Conservation (phyloP, 208 protist genomes). For the Leishmania major region DNA sequence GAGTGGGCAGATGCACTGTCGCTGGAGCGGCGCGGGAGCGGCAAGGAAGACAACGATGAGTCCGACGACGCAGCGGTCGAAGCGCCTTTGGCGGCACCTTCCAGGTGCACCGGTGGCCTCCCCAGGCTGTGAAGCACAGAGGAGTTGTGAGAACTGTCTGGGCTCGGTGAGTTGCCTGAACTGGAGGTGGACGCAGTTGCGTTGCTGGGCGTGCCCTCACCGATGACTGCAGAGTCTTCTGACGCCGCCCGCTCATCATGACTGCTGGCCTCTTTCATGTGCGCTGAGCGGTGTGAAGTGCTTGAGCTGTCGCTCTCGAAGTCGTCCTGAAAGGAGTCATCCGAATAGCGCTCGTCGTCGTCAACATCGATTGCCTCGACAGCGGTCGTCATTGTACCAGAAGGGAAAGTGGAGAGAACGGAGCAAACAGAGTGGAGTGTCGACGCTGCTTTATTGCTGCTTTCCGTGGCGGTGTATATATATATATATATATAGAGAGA, state of each 20-base stretch:
- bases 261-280: background rate
- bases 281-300: background rate
- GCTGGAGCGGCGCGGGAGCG: background rate
- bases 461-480: background rate
- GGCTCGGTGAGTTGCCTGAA: constrained; percentile 2
- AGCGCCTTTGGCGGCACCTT: background rate
- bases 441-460: background rate
- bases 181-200: background rate
- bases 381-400: constrained; percentile 9
- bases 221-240: background rate
- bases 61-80: background rate
- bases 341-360: constrained; percentile 28
- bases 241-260: background rate
- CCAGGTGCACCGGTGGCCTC: background rate
- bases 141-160: background rate
- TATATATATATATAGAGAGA: background rate
- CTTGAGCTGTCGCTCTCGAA: constrained; percentile 35
- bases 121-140: background rate
- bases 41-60: constrained; percentile 1
- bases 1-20: constrained; percentile 2
- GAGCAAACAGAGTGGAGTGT: background rate
- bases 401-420: background rate
- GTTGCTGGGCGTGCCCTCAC: background rate
- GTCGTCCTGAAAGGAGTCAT: constrained; percentile 47
- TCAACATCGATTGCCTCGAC: constrained; percentile 8